Evolutionary conservation across 2,329 filamentous ascomycete genomes (phyloP).

Genomic region (Venturiaceae sp.): DNA sequence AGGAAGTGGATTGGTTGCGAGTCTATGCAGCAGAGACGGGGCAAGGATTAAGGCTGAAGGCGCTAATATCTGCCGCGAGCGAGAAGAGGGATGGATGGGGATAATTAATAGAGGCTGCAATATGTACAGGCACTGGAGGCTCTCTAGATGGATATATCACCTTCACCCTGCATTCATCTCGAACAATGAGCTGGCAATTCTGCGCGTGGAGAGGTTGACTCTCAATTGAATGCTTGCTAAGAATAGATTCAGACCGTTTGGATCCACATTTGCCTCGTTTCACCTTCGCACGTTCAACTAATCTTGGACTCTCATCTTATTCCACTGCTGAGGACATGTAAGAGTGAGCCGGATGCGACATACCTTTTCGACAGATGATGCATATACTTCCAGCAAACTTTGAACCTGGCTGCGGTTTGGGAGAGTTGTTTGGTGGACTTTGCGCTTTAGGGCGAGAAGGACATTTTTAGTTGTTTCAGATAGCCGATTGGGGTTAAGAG

Average conservation of each 20-base stretch:
- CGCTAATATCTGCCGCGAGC: conserved; percentile 2
- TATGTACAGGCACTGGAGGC: not conserved
- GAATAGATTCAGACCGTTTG: not conserved
- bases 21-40: not conserved
- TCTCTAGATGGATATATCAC: not conserved
- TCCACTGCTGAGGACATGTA: too few species aligned
- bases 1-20: not conserved
- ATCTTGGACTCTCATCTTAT: too few species aligned
- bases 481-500: too few species aligned
- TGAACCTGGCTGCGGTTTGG: too few species aligned
- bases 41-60: not conserved
- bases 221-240: not conserved
- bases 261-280: not conserved
- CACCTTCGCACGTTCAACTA: too few species aligned
- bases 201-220: not conserved
- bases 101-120: not conserved
- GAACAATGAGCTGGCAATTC: not conserved
- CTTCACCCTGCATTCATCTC: not conserved
- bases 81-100: not conserved
- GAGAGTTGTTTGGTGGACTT: too few species aligned
- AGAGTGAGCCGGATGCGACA: too few species aligned
- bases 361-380: too few species aligned
- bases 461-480: too few species aligned
- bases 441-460: too few species aligned
- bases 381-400: too few species aligned